phyloP scores from a whole-genome alignment of 1,139 yeast genomes.

The Pichia sp. region DNA sequence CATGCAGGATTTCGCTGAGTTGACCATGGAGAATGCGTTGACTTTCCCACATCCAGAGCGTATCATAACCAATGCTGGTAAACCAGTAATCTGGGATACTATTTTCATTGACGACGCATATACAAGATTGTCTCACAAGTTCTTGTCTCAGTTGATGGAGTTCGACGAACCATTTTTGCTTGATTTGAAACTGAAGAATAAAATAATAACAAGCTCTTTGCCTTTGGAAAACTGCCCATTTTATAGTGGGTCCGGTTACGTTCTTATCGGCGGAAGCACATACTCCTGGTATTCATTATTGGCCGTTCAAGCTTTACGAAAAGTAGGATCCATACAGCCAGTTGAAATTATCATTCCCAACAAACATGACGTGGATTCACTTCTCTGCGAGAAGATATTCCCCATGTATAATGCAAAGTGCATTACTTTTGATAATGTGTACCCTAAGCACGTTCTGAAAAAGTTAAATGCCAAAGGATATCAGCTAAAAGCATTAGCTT shows the following conservation, averaged over 20 bases:
- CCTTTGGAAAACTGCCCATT: constrained; percentile 18
- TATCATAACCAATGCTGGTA: constrained; percentile 19
- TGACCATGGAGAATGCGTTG: constrained; percentile 16
- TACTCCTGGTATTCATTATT: constrained; percentile 51
- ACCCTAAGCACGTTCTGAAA: constrained; percentile 21
- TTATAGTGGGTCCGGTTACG: constrained; percentile 52
- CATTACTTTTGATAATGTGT: constrained; percentile 26
- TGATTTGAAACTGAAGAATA: constrained; percentile 27
- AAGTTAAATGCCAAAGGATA: constrained; percentile 44
- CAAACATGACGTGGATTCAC: constrained; percentile 41
- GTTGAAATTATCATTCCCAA: constrained; percentile 58
- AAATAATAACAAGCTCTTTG: constrained; percentile 17
- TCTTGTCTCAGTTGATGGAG: constrained; percentile 18
- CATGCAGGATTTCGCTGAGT: constrained; percentile 16
- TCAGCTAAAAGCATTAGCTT: constrained; percentile 61
- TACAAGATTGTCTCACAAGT: constrained; percentile 17
- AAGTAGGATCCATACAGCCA: constrained; percentile 51
- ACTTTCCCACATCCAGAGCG: constrained; percentile 24
- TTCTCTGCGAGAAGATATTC: constrained; percentile 44
- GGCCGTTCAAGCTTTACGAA: constrained; percentile 49
- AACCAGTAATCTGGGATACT: constrained; percentile 27
- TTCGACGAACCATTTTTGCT: constrained; percentile 23
- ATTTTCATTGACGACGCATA: constrained; percentile 20
- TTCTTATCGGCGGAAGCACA: constrained; percentile 59
- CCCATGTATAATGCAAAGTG: constrained; percentile 48